Evolutionary conservation across 345 rosid genomes (phyloP), one percentile per base, ranked within the genome.

Genomic region (Salix viminalis): DNA sequence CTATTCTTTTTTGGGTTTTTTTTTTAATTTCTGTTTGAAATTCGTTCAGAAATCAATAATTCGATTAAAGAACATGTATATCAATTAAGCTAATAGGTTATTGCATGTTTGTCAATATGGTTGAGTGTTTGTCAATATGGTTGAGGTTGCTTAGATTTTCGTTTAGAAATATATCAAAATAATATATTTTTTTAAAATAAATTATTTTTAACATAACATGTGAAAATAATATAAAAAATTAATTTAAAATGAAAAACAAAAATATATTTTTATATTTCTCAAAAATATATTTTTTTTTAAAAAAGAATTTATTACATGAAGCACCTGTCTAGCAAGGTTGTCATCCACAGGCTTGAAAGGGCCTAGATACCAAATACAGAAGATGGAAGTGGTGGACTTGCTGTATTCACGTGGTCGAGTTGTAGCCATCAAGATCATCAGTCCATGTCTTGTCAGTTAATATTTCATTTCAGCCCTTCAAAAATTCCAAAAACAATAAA

Each of bases 101-200:
- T 0, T 34, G 6, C 6, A 4, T 34, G 36, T 34, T 34, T 4
- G 5, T 3, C 0, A 34, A 4, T 0, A 1, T 5, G 36, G 37
- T 5, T 34, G 6, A 34, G 6, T 34, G 36, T 34, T 34, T 4
- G 5, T 3, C 0, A 34, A 4, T 0, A 1, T 5, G 36, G 37
- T 5, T 34, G 6, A 34, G 6, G 1, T 37, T 37, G 0, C 0
- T 37, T 37, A 7, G 0, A 7, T 37, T 37, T 37, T 34, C 0
- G 6, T 5, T 34, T 1, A 5, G 1, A 34, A 34, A 34, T 34
- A 0, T 0, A 5, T 34, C 0, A 34, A 34, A 34, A 5, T 34
- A 5, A 34, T 34, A 0, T 34, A 0, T 32, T 32, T 32, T 4
- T 32, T 32, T 32, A 0, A 32, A 32, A 32, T 4, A 32, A 32